Base-by-base conservation (phyloP, 2,329 filamentous ascomycete species). In the Cadophora gregata region DNA sequence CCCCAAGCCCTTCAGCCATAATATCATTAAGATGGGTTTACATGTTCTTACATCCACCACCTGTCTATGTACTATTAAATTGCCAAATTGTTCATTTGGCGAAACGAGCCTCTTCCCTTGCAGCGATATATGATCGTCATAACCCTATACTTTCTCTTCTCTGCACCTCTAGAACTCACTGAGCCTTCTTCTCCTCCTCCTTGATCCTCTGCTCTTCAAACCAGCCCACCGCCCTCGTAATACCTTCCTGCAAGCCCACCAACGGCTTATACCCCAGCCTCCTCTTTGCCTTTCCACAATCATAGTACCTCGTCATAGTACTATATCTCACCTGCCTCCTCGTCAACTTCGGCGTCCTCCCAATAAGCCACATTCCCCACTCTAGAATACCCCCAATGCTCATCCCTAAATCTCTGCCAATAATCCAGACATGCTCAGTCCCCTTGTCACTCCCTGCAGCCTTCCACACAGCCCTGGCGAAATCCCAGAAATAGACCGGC, bases 401-500 rank as follows among this genome's bases (percentile, higher is more conserved):
- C 68, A 86, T 74, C 65, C 86, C 87, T 47, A 85, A 59, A 58
- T 82, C 82, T 67, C 81, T 81, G 56, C 83, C 78, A 70, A 90
- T 81, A 6, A 78, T 77, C 85, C 86, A 88, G 63, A 86, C 85
- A 71, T 83, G 80, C 59, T 83, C 81, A 5, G 81, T 84, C 24
- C 86, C 86, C 66, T 80, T 79, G 8, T 80, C 77, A 65, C 79
- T 82, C 42, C 88, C 88, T 12, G 86, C 86, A 50, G 83, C 84
- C 70, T 81, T 81, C 93, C 93, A 98, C 56, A 97, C 85, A 47
- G 89, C 88, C 48, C 92, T 86, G 67, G 91, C 88, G 77, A 96
- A 91, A 79, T 97, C 93, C 88, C 96, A 96, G 79, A 97, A 96
- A 78, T 95, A 95, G 24, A 96, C 84, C 5, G 95, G 95, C 72